phyloP scores from a whole-genome alignment of 441 rosid genomes.

The Viola pubescens region DNA sequence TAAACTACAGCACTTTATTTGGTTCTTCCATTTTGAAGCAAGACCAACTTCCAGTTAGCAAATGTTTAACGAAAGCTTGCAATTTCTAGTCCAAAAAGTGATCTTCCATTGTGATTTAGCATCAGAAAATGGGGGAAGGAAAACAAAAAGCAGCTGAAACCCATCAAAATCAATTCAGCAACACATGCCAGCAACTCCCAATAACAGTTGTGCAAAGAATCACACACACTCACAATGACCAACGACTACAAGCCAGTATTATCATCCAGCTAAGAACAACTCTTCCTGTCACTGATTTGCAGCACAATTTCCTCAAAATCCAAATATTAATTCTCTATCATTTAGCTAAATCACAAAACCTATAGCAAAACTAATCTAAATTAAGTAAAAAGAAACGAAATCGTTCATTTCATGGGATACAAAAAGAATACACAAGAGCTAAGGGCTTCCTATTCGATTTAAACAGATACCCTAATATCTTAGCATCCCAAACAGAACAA shows the following conservation, averaged over 20 bases:
- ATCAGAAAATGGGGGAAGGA: too few species aligned
- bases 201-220: too few species aligned
- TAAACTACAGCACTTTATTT: background rate
- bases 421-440: background rate
- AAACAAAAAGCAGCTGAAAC: too few species aligned
- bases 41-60: background rate
- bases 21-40: background rate
- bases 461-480: constrained; percentile 9
- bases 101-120: too few species aligned
- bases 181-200: too few species aligned
- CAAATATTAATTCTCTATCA: too few species aligned
- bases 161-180: too few species aligned
- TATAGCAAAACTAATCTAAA: background rate
- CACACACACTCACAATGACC: too few species aligned
- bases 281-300: too few species aligned
- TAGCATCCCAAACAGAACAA: background rate
- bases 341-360: background rate
- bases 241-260: too few species aligned
- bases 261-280: too few species aligned
- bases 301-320: too few species aligned
- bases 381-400: background rate
- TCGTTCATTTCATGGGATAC: background rate
- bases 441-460: background rate
- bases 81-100: background rate
- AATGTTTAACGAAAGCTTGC: background rate